Percentiles rank a stretch among this genome's conserved stretches.
Conservation (phyloP, 768 basidiomycete species). For the Harrya chromipes region DNA sequence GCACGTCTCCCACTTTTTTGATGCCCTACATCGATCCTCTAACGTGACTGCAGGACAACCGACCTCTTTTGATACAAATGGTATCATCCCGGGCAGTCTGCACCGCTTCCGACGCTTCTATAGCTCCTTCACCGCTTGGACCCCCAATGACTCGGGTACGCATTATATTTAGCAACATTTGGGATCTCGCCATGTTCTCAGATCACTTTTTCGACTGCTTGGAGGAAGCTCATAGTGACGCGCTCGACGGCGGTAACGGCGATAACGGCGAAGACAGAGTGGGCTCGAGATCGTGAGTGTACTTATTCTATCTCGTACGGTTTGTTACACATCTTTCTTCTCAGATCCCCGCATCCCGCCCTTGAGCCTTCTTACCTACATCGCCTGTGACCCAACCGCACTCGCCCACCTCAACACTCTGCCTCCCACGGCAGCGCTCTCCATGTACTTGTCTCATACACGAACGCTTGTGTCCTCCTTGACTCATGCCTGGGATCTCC, state of each 20-base stretch:
- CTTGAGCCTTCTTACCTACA: conserved; percentile 78
- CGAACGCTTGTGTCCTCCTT: conserved; percentile 63
- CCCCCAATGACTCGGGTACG: conserved; percentile 65
- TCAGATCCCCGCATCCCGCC: conserved; percentile 65
- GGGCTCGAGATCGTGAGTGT: conserved; percentile 66
- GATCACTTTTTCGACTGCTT: conserved; percentile 63
- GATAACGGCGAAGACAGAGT: conserved; percentile 74
- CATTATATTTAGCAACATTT: conserved; percentile 74
- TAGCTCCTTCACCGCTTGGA: conserved; percentile 45
- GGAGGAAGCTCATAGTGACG: conserved; percentile 61
- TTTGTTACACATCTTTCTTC: conserved; percentile 1
- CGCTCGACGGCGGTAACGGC: conserved; percentile 57
- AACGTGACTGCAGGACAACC: conserved; percentile 36
- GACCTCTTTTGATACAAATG: conserved; percentile 34
- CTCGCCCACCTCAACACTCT: conserved; percentile 61
- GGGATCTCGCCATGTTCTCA: conserved; percentile 69
- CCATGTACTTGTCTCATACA: conserved; percentile 63
- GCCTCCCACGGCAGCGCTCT: conserved; percentile 43
- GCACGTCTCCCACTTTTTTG: conserved; percentile 39
- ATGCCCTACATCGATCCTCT: conserved; percentile 4
- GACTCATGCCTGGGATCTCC: conserved; percentile 89
- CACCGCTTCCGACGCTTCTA: conserved; percentile 48
- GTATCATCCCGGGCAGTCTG: conserved; percentile 37
- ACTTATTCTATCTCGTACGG: neutral
- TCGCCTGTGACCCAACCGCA: conserved; percentile 74